Percentiles rank a stretch among this genome's conserved stretches.
These are phyloP conservation scores for Cryptosporidium sp. DNA, from an alignment of 169 alveolate species.

Conservation along the genomic window DNA sequence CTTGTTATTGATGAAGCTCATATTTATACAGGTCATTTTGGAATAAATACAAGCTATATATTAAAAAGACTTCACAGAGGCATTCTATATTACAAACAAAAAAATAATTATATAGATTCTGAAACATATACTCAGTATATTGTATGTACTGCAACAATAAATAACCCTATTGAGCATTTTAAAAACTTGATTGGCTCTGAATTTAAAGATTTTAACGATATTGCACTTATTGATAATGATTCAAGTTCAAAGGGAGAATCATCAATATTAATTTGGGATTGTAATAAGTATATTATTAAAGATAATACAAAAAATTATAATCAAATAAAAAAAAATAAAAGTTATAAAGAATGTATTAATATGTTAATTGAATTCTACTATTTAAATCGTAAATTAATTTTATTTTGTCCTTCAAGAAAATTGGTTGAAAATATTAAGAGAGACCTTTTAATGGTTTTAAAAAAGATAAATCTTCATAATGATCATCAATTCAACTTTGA, in stretches of 20 bases:
- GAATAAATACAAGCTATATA: conserved; percentile 71
- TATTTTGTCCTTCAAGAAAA: conserved; percentile 53
- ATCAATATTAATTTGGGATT: conserved; percentile 60
- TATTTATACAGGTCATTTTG: conserved; percentile 77
- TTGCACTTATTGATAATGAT: conserved; percentile 29
- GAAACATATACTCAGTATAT: conserved; percentile 23
- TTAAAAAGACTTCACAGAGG: conserved; percentile 45
- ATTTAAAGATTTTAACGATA: background rate
- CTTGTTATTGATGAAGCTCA: conserved; percentile 78
- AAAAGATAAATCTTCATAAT: conserved; percentile 11
- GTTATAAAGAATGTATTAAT: conserved; percentile 62
- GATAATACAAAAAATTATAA: background rate
- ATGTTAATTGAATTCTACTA: conserved; percentile 40
- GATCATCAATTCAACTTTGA: conserved; percentile 30
- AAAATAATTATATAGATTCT: background rate
- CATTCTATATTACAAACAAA: conserved; percentile 31
- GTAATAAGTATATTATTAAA: conserved; percentile 20
- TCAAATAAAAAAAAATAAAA: conserved; percentile 8
- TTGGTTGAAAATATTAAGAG: conserved; percentile 56
- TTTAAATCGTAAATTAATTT: conserved; percentile 40
- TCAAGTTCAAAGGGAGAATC: conserved; percentile 37
- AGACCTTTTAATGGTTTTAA: conserved; percentile 12
- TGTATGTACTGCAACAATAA: conserved; percentile 76
- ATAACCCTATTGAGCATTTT: conserved; percentile 68
- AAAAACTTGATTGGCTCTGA: conserved; percentile 34